Conservation (phyloP, 352 stramenopile species). For the Blastocystis sp. region DNA sequence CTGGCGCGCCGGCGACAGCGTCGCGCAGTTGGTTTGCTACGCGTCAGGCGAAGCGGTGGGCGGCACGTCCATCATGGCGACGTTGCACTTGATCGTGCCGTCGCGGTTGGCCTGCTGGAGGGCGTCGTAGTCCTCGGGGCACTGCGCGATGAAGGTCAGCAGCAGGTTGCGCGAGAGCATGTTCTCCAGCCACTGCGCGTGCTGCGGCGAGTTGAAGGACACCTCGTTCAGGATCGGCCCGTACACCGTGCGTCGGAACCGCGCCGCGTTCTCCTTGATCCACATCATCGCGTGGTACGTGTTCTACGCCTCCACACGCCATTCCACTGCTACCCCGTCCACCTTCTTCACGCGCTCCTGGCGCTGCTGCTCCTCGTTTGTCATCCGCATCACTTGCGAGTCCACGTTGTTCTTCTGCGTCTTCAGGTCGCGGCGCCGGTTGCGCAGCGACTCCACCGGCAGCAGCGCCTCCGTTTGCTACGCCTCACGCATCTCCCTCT, state of each 20-base stretch:
- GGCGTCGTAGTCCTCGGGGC: slow-evolving; percentile 34
- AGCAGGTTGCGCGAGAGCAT: slow-evolving; percentile 16
- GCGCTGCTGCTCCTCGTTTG: neutral
- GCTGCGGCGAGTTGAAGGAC: slow-evolving; percentile 1
- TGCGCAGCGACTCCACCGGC: slow-evolving; percentile 3
- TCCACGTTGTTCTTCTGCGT: neutral
- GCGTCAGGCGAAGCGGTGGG: neutral
- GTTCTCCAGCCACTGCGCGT: slow-evolving; percentile 54
- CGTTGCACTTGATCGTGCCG: slow-evolving; percentile 26
- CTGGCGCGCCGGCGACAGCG: neutral
- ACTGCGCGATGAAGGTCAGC: slow-evolving; percentile 42
- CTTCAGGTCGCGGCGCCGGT: neutral
- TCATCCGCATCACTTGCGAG: neutral
- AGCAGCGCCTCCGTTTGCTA: neutral
- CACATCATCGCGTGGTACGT: slow-evolving; percentile 33
- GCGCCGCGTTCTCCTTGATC: neutral
- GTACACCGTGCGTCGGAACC: slow-evolving; percentile 20
- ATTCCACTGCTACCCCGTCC: neutral
- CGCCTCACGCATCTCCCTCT: neutral
- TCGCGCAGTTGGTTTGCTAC: neutral
- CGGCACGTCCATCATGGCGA: slow-evolving; percentile 15
- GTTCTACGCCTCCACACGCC: slow-evolving; percentile 2
- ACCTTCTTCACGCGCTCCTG: slow-evolving; percentile 6
- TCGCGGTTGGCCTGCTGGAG: slow-evolving; percentile 8
- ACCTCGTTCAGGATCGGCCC: slow-evolving; percentile 59